Base-by-base conservation (phyloP, 345 rosid genomes). In the Theobroma cacao region DNA sequence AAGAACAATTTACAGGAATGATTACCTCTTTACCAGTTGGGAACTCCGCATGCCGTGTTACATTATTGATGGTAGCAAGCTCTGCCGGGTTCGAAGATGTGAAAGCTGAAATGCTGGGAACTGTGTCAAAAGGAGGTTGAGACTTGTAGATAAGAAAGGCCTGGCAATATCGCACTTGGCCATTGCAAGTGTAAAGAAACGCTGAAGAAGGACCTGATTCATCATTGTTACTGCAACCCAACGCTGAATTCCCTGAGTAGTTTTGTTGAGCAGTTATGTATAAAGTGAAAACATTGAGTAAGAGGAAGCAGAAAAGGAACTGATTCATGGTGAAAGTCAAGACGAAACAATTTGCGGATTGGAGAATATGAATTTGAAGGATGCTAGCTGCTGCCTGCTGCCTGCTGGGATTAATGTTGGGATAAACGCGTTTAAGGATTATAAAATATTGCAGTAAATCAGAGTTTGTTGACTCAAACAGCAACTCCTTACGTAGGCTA, bases 61-160 rank as follows among this genome's bases (percentile, higher is more conserved):
- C 88, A 50, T 81, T 71, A 81, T 89, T 89, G 88, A 84, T 64
- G 26, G 45, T 75, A 2, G 88, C 84, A 1, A 85, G 47, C 48
- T 76, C 84, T 9, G 67, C 81, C 38, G 2, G 58, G 77, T 78
- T 78, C 2, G 90, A 66, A 2, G 87, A 87, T 26, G 66, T 72
- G 64, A 86, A 81, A 47, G 73, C 22, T 18, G 90, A 82, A 60
- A 89, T 89, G n/a, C 72, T n/a, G 9, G 86, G 61, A 24, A 85
- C 86, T 0, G 91, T 79, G 55, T 84, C 24, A 47, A 74, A 82
- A 41, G 80, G 80, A 28, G 85, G 79, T 53, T 78, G 74, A 50
- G 91, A 71, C 36, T 72, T 82, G 85, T 87, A 87, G 79, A 87
- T 79, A 11, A 89, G 87, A 76, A 87, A 89, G 47, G 90, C 81